These are phyloP conservation scores for Curvularia sp. DNA, from an alignment of 2,329 filamentous ascomycete species.

Conservation along the genomic window DNA sequence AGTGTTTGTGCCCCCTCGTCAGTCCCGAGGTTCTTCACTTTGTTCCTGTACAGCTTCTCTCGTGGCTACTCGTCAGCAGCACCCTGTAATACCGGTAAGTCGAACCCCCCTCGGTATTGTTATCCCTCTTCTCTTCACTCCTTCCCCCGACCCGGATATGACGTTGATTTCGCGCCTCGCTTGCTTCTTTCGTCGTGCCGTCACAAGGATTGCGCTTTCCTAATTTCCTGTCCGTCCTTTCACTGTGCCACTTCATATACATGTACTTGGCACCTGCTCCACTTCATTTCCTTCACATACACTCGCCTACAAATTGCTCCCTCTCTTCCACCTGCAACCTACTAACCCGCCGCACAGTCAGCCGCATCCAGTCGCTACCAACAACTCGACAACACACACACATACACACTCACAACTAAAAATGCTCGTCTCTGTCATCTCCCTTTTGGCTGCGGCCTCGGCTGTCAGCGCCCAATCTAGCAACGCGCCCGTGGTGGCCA, in stretches of 20 bases:
- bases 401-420: conserved; percentile 26
- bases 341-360: conserved; percentile 19
- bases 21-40: background rate
- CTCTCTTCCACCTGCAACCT: conserved; percentile 11
- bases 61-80: conserved; percentile 4
- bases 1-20: conserved; percentile 20
- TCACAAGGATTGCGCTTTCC: conserved; percentile 12
- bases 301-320: conserved; percentile 7
- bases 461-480: conserved; percentile 40
- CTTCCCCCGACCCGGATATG: conserved; percentile 5
- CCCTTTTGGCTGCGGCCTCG: conserved; percentile 41
- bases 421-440: conserved; percentile 44
- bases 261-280: conserved; percentile 8
- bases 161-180: background rate
- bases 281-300: conserved; percentile 11
- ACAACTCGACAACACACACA: conserved; percentile 11
- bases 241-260: conserved; percentile 14
- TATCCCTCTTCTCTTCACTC: conserved; percentile 6
- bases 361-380: conserved; percentile 17
- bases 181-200: conserved; percentile 10
- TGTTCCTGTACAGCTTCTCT: conserved; percentile 6
- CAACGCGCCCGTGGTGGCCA: conserved; percentile 44
- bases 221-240: background rate
- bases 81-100: conserved; percentile 14
- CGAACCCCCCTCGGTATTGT: background rate